Base-by-base conservation (phyloP, 192 early-diverging fungal species). In the Backusella parvicylindrica region DNA sequence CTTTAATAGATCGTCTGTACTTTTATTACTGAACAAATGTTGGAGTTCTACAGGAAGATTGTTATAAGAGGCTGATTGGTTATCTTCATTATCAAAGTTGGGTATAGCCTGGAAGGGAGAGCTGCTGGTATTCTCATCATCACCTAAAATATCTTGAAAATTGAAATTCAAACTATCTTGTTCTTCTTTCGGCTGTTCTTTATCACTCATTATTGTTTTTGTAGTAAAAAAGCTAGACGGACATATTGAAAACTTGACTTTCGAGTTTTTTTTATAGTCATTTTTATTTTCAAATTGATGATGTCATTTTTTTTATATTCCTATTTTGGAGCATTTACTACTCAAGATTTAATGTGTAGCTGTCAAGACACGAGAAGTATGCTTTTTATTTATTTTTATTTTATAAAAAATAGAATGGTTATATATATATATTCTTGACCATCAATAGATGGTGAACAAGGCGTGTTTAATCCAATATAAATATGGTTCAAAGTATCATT, bases 1-100 rank as follows among this genome's bases (percentile, higher is more conserved):
- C 13, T 65, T 47, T 56, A 75, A 68, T 64, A 73, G 32, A 41
- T 73, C 72, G 6, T 73, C 72, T 15, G 72, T 73, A 9, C 32
- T 60, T 8, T 73, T 40, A 7, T 18, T 36, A 43, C 65, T 75
- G n/a, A 75, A 75, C 43, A 75, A 31, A 32, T 75, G 73, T 1
- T 75, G 73, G 15, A 75, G 66, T 75, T 75, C 73, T 41, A 35
- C 66, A 36, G 73, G 73, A 21, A 75, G 47, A 75, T 75, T 63
- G 11, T 63, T 43, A 35, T 67, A 75, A 1, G 73, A 75, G 5
- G 53, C 53, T 2, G 60, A 40, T 31, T 64, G 56, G 31, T 64
- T 63, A 6, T 66, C 73, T 41, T 75, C 36, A 40, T 75, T 75
- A 23, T 67, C 67, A n/a, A 75, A 66, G 12, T 40, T 68, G 6